phyloP scores from a whole-genome alignment of 164 flowering plant genomes.

The Protea cynaroides region DNA sequence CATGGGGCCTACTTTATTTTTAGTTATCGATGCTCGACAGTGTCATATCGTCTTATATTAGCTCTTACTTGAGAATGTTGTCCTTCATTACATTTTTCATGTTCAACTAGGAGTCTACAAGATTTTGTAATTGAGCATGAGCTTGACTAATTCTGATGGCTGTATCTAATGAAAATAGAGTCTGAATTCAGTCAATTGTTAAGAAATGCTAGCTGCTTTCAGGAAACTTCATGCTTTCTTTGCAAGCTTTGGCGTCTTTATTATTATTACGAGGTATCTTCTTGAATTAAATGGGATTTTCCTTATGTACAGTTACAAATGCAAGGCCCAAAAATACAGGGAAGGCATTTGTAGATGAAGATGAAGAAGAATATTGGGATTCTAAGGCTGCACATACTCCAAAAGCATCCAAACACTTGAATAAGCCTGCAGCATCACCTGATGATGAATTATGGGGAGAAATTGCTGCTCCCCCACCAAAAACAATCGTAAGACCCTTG shows the following conservation, averaged over 20 bases:
- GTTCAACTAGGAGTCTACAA: too few species aligned
- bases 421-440: constrained; percentile 26
- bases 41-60: too few species aligned
- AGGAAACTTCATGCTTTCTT: too few species aligned
- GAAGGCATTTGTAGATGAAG: constrained; percentile 32
- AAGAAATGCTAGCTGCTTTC: too few species aligned
- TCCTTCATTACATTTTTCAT: too few species aligned
- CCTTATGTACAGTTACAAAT: constrained; percentile 33
- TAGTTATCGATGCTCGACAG: too few species aligned
- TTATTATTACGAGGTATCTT: neutral
- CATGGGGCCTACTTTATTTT: too few species aligned
- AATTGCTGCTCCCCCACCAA: constrained; percentile 94
- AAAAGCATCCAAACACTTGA: constrained; percentile 53
- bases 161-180: too few species aligned
- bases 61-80: too few species aligned
- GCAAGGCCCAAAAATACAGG: constrained; percentile 36
- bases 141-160: too few species aligned
- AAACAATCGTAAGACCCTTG: constrained; percentile 72
- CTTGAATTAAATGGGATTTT: neutral
- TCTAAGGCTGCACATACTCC: constrained; percentile 80
- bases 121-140: too few species aligned
- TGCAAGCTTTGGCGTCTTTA: neutral
- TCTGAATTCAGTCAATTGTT: too few species aligned
- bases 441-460: constrained; percentile 85
- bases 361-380: constrained; percentile 69